Base-by-base conservation (phyloP, 2,329 filamentous ascomycete species). In the Immersiporthe knoxdaviesiana region DNA sequence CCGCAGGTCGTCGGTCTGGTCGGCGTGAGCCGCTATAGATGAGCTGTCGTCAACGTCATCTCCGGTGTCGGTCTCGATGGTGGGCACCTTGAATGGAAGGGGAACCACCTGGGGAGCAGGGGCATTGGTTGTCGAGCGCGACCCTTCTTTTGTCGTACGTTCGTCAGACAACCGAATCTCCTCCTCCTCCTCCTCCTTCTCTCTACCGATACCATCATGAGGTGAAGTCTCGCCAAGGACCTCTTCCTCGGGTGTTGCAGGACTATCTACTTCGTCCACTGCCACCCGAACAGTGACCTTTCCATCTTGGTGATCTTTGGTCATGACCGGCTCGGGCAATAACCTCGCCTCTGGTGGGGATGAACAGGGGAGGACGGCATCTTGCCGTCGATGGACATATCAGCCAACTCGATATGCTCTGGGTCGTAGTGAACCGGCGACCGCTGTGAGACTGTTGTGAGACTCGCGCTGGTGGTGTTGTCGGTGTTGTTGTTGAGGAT, bases 21-120 rank as follows among this genome's bases (percentile, higher is more conserved):
- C 90, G 21, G 90, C 90, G 74, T 91, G 85, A 0, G 91, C 91
- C 3, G 90, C 92, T 27, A 92, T 83, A 1, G 92, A 92, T 2
- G 90, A 93, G 37, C 84, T 80, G 69, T 87, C 84, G 27, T 85
- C 84, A 21, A 84, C 83, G 7, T 85, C 83, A 7, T 85, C 81
- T 8, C 12, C 39, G 27, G 58, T 56, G 30, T 35, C 64, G 44
- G 35, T 24, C 47, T 71, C 54, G 16, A 82, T 79, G 27, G 78
- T 77, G 0, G 88, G 88, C 1, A 92, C 81, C 12, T 77, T 84
- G 77, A 92, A 92, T 0, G 91, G 91, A 1, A 92, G 80, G 21
- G 91, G 89, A 0, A 91, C 80, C 47, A 92, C 81, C 10, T 84
- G 79, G 4, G 87, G 87, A n/a, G 78, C 77, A 37, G 85, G 80